Conservation (phyloP, 2,329 filamentous ascomycete genomes). For the Phialophora tarda region DNA sequence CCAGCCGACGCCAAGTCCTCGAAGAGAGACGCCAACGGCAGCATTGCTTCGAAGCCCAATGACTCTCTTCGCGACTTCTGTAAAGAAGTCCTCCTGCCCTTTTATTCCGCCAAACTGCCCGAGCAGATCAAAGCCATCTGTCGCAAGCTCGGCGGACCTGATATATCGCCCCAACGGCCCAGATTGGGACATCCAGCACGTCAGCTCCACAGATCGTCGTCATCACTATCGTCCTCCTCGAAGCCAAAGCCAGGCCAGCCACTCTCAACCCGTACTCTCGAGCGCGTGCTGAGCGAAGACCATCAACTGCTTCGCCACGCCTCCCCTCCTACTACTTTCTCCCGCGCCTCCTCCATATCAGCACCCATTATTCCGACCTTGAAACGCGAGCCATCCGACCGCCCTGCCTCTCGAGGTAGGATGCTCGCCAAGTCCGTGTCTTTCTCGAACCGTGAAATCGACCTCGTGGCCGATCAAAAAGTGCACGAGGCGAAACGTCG, state of each 20-base stretch:
- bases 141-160: conserved; percentile 54
- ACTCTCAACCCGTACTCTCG: conserved; percentile 48
- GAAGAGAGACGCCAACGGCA: conserved; percentile 27
- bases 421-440: conserved; percentile 54
- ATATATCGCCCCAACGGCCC: conserved; percentile 45
- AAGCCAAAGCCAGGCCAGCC: conserved; percentile 43
- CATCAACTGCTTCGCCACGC: conserved; percentile 42
- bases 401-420: conserved; percentile 47
- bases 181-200: conserved; percentile 27
- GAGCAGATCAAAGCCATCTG: conserved; percentile 54
- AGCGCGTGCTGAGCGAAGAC: conserved; percentile 55
- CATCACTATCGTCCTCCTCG: conserved; percentile 46
- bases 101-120: conserved; percentile 55
- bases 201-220: conserved; percentile 59
- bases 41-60: conserved; percentile 40
- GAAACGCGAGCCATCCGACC: conserved; percentile 51
- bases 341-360: conserved; percentile 48
- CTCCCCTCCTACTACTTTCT: conserved; percentile 48
- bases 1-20: conserved; percentile 37
- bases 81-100: conserved; percentile 57
- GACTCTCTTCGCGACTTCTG: conserved; percentile 58
- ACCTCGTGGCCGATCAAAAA: conserved; percentile 53
- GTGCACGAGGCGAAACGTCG: conserved; percentile 54
- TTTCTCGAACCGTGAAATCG: conserved; percentile 56
- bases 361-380: conserved; percentile 45